phyloP scores from a whole-genome alignment of 2,329 filamentous ascomycete species.

The Cordyceps militaris region DNA sequence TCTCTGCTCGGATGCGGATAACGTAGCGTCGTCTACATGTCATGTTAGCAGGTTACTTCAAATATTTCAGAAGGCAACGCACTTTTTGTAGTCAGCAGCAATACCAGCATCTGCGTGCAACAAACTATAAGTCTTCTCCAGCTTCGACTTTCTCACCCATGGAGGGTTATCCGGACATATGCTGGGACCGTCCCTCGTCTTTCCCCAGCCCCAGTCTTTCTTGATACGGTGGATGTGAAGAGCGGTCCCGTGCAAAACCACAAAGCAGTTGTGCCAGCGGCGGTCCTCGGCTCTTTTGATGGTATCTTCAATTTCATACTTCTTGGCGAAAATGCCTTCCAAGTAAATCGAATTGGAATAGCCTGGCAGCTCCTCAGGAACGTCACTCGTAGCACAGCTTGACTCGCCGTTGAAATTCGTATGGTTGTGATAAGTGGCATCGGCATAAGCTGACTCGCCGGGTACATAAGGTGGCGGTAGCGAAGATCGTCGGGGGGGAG shows the following conservation, averaged over 20 bases:
- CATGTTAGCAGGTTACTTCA: not conserved
- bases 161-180: constrained; percentile 43
- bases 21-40: constrained; percentile 50
- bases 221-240: constrained; percentile 60
- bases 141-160: constrained; percentile 45
- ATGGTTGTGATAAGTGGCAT: not conserved
- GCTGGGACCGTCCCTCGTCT: constrained; percentile 39
- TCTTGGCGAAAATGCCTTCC: constrained; percentile 52
- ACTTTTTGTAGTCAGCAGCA: constrained; percentile 66
- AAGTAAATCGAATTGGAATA: constrained; percentile 51
- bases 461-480: constrained; percentile 41
- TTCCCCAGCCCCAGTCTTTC: constrained; percentile 46
- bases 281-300: constrained; percentile 55
- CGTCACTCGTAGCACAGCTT: constrained; percentile 19
- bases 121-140: constrained; percentile 63
- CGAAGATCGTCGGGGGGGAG: constrained; percentile 34
- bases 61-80: constrained; percentile 24
- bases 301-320: constrained; percentile 60
- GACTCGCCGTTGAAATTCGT: not conserved
- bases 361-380: constrained; percentile 42
- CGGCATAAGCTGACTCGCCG: constrained; percentile 12
- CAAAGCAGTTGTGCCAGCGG: constrained; percentile 57
- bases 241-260: constrained; percentile 60
- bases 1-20: constrained; percentile 64
- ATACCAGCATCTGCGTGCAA: constrained; percentile 70